Conservation (phyloP, 495 filamentous ascomycete genomes). For the Neurospora cerealis region DNA sequence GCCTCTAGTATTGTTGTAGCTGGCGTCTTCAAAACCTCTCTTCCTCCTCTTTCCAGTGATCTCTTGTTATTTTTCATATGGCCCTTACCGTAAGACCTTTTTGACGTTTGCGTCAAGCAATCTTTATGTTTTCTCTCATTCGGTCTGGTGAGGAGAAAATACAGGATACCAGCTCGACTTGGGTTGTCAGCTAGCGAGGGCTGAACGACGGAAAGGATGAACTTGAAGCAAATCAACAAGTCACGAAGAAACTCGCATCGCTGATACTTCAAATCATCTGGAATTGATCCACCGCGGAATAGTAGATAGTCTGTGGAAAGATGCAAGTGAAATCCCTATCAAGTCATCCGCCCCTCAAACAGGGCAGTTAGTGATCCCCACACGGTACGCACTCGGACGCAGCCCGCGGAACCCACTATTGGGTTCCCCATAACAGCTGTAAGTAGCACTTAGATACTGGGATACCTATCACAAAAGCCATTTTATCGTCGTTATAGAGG, state of each 20-base stretch:
- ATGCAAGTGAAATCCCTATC: neutral
- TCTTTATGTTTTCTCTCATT: neutral
- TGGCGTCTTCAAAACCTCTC: no score
- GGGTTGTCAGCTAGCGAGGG: neutral
- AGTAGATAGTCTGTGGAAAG: neutral
- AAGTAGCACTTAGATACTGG: neutral
- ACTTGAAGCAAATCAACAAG: neutral
- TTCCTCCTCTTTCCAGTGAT: no score
- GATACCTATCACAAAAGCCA: neutral
- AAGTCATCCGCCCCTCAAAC: neutral
- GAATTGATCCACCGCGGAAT: neutral
- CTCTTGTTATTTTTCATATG: no score
- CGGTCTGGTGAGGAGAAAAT: neutral
- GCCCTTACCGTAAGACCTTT: neutral
- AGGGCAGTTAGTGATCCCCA: neutral
- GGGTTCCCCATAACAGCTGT: neutral
- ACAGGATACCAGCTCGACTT: neutral
- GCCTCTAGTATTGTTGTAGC: no score
- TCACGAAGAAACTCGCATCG: neutral
- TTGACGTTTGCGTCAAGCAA: neutral
- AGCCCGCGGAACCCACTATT: neutral
- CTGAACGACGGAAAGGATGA: neutral
- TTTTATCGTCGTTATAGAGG: neutral
- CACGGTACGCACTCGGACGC: neutral
- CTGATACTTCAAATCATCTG: neutral